Base-by-base conservation (phyloP, 2,329 filamentous ascomycete genomes). In the Botrytis elliptica region DNA sequence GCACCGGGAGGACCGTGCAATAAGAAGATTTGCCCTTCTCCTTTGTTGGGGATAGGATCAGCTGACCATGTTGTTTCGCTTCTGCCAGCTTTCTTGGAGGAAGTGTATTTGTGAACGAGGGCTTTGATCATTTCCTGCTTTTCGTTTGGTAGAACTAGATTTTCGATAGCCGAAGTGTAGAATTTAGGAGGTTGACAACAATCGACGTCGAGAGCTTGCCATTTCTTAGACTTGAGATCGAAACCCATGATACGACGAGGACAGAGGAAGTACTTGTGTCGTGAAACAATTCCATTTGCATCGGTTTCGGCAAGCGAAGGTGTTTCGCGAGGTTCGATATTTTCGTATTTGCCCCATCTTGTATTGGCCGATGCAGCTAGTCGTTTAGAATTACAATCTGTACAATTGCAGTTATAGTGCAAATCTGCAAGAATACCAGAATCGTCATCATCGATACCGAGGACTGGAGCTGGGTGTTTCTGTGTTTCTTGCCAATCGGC, bases 21-120 rank as follows among this genome's bases (percentile, higher is more conserved):
- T 1, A 79, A 60, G 68, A 79, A 76, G 12, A 79, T 77, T 59
- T 75, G 76, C 5, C 77, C 77, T 59, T 78, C 76, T 12, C 77
- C 77, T 73, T 79, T 79, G 20, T 74, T 74, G 22, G 74, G 68
- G 55, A 78, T 76, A 4, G 74, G 72, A 55, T 78, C 77, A 0
- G 77, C 75, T 18, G 68, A 69, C 75, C 75, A 78, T 8, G 75
- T 73, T 14, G n/a, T 52, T 29, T 33, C 74, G n/a, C 63, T 69
- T 25, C 49, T 71, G 14, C 65, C 68, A 18, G 46, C 52, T 52
- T 62, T 60, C 22, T 63, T 74, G 16, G 73, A 75, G 0, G 74
- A 73, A 60, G 68, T 75, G 29, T 75, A 78, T 63, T 76, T 78
- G 52, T 77, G 76, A 1, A 77, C 76, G 18, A 78, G 72, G 6